Conservation (phyloP, 768 basidiomycete genomes). For the Coprinellus micaceus region DNA sequence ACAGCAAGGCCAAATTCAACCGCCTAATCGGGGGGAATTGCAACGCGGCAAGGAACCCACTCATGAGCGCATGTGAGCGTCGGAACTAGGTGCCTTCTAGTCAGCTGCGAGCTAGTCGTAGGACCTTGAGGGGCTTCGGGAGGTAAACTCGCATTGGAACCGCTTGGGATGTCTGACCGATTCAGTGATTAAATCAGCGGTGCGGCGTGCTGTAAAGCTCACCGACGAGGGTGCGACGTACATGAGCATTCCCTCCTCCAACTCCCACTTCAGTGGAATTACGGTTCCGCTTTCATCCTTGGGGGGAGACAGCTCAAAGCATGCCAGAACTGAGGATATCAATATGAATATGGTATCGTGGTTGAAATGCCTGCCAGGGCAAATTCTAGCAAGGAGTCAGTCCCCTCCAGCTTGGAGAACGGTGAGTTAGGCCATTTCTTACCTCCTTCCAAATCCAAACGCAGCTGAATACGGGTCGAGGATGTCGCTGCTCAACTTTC, state of each 20-base stretch:
- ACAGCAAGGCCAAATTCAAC: too few species aligned
- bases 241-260: neutral
- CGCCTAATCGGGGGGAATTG: too few species aligned
- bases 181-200: neutral
- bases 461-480: constrained; percentile 12
- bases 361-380: constrained; percentile 22
- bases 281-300: constrained; percentile 16
- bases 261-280: neutral
- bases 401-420: too few species aligned
- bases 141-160: too few species aligned
- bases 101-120: too few species aligned
- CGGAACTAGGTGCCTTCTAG: too few species aligned
- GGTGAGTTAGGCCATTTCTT: constrained; percentile 4
- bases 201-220: too few species aligned
- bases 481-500: constrained; percentile 12
- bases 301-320: constrained; percentile 17
- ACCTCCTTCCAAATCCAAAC: constrained; percentile 23
- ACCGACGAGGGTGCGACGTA: too few species aligned
- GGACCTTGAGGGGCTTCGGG: too few species aligned
- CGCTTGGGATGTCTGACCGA: too few species aligned
- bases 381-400: constrained; percentile 14
- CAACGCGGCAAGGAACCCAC: too few species aligned
- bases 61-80: too few species aligned
- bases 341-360: constrained; percentile 17
- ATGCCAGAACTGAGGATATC: constrained; percentile 15